Percentiles rank a stretch among this genome's conserved stretches.
phyloP scores from a whole-genome alignment of 2,329 filamentous ascomycete genomes.

The Ophiostoma perfectum region DNA sequence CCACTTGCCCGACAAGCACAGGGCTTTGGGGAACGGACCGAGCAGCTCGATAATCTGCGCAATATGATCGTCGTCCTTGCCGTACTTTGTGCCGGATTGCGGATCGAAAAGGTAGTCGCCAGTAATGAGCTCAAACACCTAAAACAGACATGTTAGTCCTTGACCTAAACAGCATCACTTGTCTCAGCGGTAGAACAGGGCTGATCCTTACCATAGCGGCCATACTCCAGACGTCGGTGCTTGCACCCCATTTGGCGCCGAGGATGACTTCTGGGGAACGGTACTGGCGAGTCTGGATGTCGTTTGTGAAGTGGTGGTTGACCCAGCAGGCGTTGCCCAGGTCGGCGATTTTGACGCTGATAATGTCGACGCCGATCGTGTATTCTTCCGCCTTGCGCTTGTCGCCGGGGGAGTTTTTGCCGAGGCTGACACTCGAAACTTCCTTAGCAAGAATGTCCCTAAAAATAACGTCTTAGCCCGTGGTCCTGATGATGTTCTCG shows the following conservation, averaged over 20 bases:
- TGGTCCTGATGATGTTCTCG: neutral
- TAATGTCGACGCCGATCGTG: constrained; percentile 59
- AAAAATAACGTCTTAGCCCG: constrained; percentile 11
- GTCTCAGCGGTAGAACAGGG: constrained; percentile 37
- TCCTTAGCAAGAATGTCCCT: constrained; percentile 88
- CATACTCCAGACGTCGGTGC: constrained; percentile 99
- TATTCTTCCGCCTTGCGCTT: constrained; percentile 57
- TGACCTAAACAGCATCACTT: constrained; percentile 4
- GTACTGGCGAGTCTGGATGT: constrained; percentile 97
- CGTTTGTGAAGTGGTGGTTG: constrained; percentile 97
- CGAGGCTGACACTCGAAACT: constrained; percentile 89
- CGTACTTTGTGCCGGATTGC: constrained; percentile 96
- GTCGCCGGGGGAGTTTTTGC: constrained; percentile 60
- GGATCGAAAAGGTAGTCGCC: constrained; percentile 98
- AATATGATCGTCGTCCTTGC: constrained; percentile 98
- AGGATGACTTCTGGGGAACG: constrained; percentile 95
- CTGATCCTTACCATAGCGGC: constrained; percentile 67
- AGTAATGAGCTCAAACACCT: constrained; percentile 82
- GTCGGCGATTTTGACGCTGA: constrained; percentile 98
- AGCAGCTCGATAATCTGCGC: constrained; percentile 97
- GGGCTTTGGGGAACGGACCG: constrained; percentile 84
- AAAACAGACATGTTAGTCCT: neutral
- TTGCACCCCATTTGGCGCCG: constrained; percentile 97
- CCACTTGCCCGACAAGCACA: constrained; percentile 93
- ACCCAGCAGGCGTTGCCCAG: constrained; percentile 98